Evolutionary conservation across 495 filamentous ascomycete species (phyloP).

Genomic region (Friedmanniomyces endolithicus): DNA sequence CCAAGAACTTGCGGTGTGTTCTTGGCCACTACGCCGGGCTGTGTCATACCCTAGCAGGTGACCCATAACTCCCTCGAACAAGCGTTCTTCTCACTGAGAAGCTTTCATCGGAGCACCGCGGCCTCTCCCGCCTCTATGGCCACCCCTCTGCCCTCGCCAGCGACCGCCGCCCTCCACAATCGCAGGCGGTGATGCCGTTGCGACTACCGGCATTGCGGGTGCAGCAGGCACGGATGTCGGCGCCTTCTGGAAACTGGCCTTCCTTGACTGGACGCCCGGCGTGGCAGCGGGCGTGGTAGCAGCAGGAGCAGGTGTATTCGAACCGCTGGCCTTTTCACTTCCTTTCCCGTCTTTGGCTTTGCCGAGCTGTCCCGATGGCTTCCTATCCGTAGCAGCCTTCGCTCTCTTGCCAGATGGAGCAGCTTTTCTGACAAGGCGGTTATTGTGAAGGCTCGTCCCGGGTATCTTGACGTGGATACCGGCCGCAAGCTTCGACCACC

Average conservation of each 20-base stretch:
- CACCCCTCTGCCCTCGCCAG: neutral
- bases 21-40: neutral
- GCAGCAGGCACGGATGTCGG: neutral
- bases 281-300: neutral
- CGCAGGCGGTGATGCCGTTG: neutral
- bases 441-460: slow-evolving; percentile 4
- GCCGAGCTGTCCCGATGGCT: neutral
- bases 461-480: slow-evolving; percentile 9
- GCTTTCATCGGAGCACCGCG: neutral
- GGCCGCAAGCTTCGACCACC: neutral
- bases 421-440: neutral
- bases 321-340: neutral
- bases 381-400: neutral
- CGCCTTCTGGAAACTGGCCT: neutral
- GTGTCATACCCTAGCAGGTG: neutral
- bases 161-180: neutral
- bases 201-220: neutral
- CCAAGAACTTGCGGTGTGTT: neutral
- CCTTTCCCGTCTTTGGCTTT: neutral
- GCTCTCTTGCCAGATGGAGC: neutral
- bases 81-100: neutral
- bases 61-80: neutral
- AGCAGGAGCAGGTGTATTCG: neutral
- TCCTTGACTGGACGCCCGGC: neutral
- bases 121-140: neutral